Conservation (phyloP, 192 early-diverging fungal genomes). For the Coemansia sp. region DNA sequence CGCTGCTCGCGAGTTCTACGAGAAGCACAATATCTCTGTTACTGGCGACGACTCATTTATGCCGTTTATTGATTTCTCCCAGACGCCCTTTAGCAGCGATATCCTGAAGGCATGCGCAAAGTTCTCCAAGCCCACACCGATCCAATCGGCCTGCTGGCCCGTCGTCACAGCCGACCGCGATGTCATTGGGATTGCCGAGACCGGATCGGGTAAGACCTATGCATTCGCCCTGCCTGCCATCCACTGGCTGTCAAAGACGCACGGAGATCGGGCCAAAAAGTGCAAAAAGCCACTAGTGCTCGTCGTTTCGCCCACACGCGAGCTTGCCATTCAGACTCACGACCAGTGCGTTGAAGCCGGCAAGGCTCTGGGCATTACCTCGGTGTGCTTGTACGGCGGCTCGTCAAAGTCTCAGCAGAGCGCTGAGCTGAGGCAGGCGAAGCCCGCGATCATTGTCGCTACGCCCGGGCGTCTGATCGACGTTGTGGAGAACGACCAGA, state of each 20-base stretch:
- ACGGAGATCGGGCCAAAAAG: constrained; percentile 59
- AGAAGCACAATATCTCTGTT: constrained; percentile 63
- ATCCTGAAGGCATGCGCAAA: constrained; percentile 63
- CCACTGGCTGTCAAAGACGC: constrained; percentile 72
- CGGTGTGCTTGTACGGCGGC: constrained; percentile 88
- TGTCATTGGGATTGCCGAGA: constrained; percentile 94
- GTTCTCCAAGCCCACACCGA: constrained; percentile 86
- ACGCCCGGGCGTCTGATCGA: constrained; percentile 97
- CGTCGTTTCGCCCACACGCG: constrained; percentile 93
- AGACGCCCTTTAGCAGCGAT: constrained; percentile 67
- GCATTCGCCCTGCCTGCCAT: constrained; percentile 92
- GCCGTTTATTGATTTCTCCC: constrained; percentile 74
- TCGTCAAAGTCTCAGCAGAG: constrained; percentile 76
- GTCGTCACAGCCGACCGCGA: constrained; percentile 78
- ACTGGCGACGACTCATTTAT: constrained; percentile 55
- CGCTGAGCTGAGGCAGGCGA: constrained; percentile 50
- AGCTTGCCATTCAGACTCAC: constrained; percentile 91
- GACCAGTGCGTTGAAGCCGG: constrained; percentile 81
- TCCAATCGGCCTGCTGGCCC: constrained; percentile 94
- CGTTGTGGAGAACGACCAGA: constrained; percentile 75
- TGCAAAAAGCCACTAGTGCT: constrained; percentile 74
- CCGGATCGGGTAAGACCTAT: constrained; percentile 93
- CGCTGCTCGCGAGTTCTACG: constrained; percentile 55
- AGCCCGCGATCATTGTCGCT: constrained; percentile 74
- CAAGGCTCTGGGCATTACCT: constrained; percentile 61